Percentiles rank a stretch among this genome's conserved stretches.
phyloP scores from a whole-genome alignment of 495 filamentous ascomycete species.

The Talaromyces stipitatus region DNA sequence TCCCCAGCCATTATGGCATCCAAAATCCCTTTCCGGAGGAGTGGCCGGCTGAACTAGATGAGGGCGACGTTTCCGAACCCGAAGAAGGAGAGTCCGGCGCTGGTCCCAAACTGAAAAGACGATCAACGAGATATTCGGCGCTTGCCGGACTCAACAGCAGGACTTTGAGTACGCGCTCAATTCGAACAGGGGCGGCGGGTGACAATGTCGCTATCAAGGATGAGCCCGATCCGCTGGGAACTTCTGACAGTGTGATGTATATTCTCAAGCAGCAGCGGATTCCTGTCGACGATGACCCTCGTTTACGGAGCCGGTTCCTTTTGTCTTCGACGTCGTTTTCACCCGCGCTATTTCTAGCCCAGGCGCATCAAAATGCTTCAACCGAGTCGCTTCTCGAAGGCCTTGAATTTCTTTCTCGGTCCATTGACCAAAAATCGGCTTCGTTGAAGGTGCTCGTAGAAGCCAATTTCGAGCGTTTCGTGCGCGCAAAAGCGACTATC shows the following conservation, averaged over 20 bases:
- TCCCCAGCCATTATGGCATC: conserved; percentile 87
- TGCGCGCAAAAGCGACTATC: conserved; percentile 91
- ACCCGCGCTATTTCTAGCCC: conserved; percentile 81
- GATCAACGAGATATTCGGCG: conserved; percentile 73
- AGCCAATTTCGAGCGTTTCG: conserved; percentile 95
- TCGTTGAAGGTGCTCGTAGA: conserved; percentile 93
- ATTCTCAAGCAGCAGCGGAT: conserved; percentile 67
- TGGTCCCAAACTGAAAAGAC: conserved; percentile 37
- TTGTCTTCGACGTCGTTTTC: conserved; percentile 94
- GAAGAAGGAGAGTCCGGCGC: conserved; percentile 42
- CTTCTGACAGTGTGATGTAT: conserved; percentile 73
- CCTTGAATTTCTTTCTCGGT: conserved; percentile 71
- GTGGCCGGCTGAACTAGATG: conserved; percentile 79
- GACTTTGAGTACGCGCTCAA: conserved; percentile 58
- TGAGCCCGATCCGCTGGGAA: conserved; percentile 84
- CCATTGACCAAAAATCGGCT: conserved; percentile 95
- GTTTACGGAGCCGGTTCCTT: conserved; percentile 82
- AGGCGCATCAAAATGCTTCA: conserved; percentile 77
- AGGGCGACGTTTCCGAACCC: conserved; percentile 61
- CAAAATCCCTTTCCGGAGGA: conserved; percentile 68
- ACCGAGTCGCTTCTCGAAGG: conserved; percentile 72
- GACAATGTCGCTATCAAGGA: conserved; percentile 78
- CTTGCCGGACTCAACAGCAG: conserved; percentile 67
- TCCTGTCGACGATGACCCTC: conserved; percentile 75
- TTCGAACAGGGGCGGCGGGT: conserved; percentile 56